phyloP scores from a whole-genome alignment of 192 early-diverging fungal genomes.

The Glomus cerebriforme region DNA sequence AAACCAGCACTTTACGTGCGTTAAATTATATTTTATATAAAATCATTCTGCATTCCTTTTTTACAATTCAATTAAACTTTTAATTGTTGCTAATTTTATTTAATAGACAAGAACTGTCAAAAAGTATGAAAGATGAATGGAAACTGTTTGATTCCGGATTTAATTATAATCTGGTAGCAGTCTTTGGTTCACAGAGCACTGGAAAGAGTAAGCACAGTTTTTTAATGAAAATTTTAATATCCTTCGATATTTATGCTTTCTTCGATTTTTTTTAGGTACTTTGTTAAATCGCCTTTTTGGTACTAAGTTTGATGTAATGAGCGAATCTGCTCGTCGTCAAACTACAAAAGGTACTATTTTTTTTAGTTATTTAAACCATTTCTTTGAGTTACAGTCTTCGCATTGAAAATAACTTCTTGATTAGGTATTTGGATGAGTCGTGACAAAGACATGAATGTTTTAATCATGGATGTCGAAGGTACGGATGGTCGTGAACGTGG shows the following conservation, averaged over 20 bases:
- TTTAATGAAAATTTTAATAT: not conserved
- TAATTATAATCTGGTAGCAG: conserved; percentile 94
- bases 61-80: not conserved
- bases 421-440: conserved; percentile 87
- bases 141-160: conserved; percentile 81
- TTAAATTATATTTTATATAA: not conserved
- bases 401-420: not conserved
- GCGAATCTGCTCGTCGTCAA: conserved; percentile 78
- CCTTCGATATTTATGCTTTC: not conserved
- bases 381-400: not conserved
- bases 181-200: conserved; percentile 98
- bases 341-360: conserved; percentile 82
- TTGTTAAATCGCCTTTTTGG: conserved; percentile 94
- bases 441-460: conserved; percentile 73
- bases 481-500: conserved; percentile 98
- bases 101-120: conserved; percentile 62
- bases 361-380: not conserved
- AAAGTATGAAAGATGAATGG: conserved; percentile 88
- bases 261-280: conserved; percentile 62
- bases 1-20: conserved; percentile 79
- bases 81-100: not conserved
- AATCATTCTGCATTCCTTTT: conserved; percentile 10
- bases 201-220: conserved; percentile 78
- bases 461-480: conserved; percentile 99
- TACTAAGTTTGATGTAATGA: conserved; percentile 96